Conservation (phyloP, 441 rosid genomes). For the Cnidoscolus chayamansa region DNA sequence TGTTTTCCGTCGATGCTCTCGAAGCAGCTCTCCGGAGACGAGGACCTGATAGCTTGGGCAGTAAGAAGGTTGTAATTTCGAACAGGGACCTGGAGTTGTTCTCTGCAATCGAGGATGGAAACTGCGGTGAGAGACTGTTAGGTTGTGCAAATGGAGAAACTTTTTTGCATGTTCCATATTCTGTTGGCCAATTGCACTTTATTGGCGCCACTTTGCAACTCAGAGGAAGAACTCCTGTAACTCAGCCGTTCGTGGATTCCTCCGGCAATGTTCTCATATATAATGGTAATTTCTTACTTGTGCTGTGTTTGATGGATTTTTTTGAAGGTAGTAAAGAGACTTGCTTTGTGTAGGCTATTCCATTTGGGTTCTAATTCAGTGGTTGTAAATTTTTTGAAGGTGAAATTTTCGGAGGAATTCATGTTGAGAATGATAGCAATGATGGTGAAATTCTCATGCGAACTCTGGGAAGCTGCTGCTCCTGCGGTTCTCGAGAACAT, state of each 20-base stretch:
- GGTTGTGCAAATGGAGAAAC: constrained; percentile 16
- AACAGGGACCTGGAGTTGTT: constrained; percentile 18
- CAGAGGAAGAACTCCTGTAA: constrained; percentile 50
- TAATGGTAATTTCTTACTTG: constrained; percentile 44
- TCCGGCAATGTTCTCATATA: constrained; percentile 57
- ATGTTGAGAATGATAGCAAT: constrained; percentile 47
- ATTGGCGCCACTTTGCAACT: constrained; percentile 78
- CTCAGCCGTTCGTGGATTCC: constrained; percentile 63
- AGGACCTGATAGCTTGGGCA: constrained; percentile 73
- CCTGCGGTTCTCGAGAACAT: constrained; percentile 28
- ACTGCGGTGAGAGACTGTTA: not conserved
- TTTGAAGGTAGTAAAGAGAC: not conserved
- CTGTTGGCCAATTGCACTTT: constrained; percentile 46
- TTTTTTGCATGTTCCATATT: constrained; percentile 5
- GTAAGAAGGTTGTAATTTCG: constrained; percentile 44
- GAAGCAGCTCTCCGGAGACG: constrained; percentile 50
- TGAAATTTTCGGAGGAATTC: constrained; percentile 74
- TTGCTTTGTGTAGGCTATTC: not conserved
- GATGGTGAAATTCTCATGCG: constrained; percentile 60
- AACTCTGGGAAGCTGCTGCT: constrained; percentile 45
- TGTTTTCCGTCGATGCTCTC: constrained; percentile 51
- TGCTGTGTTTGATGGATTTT: not conserved
- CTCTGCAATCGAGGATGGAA: constrained; percentile 23
- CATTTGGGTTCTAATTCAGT: not conserved
- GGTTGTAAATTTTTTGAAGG: constrained; percentile 34